Base-by-base conservation (phyloP, 768 basidiomycete species). In the Boletales sp. region DNA sequence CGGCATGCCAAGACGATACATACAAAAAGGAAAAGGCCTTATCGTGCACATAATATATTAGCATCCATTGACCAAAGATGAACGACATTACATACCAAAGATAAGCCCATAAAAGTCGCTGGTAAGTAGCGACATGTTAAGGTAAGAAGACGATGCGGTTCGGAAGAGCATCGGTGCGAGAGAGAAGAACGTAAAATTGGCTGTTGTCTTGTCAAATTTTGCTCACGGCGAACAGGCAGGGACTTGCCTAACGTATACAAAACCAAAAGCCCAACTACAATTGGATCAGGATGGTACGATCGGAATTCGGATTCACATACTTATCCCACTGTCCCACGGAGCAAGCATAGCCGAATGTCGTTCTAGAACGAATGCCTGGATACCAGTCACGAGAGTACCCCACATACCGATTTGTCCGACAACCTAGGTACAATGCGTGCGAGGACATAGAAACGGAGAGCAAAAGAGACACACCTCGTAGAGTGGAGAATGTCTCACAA, bases 101-200 rank as follows among this genome's bases (percentile, higher is more conserved):
- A 94, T 72, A 29, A 94, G 75, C 19, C 91, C 89, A 58, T 85
- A 94, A 61, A 92, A 94, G 70, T 93, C 90, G 63, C 86, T 87
- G 8, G 91, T 86, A n/a, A 94, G 78, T 9, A 93, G 67, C 54
- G 84, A 86, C 57, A 93, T 75, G 61, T 93, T 93, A 66, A 84
- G 87, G 69, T 87, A 93, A 8, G 88, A 83, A 5, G 89, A 89
- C 0, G 90, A 92, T 2, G 91, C 86, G 63, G 87, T 75, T 49
- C 91, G 86, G 69, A 87, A 93, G 37, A 94, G 72, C 46, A 90
- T 60, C 15, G 90, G 90, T 5, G 90, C 87, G 38, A 90, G 75
- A 24, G 90, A 91, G 61, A 93, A 93, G 45, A 94, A 71, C 45
- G 86, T 83, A 51, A 87, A 74, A 86, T 91, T 81, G 2, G 87